A percentile compares a stretch with the other conserved stretches of the same genome.
Evolutionary conservation across 2,329 filamentous ascomycete species (phyloP).

Genomic region (Colletotrichum sp.): DNA sequence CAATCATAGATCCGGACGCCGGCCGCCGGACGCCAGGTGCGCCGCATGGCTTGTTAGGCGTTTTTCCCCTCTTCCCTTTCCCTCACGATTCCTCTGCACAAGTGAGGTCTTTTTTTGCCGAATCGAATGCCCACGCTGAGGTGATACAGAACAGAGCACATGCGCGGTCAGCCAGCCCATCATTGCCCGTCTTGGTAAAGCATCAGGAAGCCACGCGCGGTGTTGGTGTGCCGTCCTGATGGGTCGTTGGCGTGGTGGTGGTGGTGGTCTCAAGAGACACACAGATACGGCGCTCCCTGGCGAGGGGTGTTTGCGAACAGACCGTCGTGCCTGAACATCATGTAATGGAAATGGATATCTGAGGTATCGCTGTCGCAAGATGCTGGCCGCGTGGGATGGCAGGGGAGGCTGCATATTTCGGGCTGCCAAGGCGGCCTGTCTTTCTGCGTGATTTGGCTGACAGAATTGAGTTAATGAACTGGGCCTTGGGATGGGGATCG

Average conservation of each 20-base stretch:
- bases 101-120: background rate
- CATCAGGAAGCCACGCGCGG: background rate
- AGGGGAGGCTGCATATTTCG: background rate
- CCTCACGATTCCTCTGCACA: background rate
- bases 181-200: background rate
- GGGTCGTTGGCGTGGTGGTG: background rate
- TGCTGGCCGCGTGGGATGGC: background rate
- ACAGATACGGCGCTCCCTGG: background rate
- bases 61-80: background rate
- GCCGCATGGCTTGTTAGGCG: background rate
- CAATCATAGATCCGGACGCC: background rate
- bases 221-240: background rate
- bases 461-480: background rate
- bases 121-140: background rate
- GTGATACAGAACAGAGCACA: background rate
- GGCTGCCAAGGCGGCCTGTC: background rate
- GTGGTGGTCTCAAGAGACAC: background rate
- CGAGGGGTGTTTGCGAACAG: background rate
- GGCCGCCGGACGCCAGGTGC: background rate
- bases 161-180: constrained; percentile 3
- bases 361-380: background rate
- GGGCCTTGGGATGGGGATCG: background rate
- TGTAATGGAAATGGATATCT: background rate
- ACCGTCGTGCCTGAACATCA: background rate
- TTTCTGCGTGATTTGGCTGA: background rate